Percentiles rank a stretch among this genome's conserved stretches.
Conservation (phyloP, 208 protist species). For the Angomonas deanei region DNA sequence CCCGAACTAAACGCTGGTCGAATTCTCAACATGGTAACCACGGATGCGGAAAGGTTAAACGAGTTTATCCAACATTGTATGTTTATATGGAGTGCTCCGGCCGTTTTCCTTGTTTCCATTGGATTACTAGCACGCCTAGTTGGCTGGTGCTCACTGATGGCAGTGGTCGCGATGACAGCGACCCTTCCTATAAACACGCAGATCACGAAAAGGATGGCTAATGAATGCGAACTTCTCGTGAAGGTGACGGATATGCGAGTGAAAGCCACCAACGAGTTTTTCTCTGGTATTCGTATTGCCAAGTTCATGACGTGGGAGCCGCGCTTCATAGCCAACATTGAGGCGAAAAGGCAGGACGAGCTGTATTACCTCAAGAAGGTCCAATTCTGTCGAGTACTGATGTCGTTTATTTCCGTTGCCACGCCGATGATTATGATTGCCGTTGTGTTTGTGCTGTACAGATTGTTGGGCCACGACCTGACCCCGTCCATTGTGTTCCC, state of each 20-base stretch:
- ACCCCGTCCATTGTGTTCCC: constrained; percentile 85
- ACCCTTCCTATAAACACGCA: constrained; percentile 51
- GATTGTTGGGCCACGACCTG: constrained; percentile 46
- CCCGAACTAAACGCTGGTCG: constrained; percentile 56
- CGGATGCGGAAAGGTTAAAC: constrained; percentile 50
- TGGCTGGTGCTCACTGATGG: constrained; percentile 54
- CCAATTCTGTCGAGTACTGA: constrained; percentile 28
- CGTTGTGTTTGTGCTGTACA: constrained; percentile 46
- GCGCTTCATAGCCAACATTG: constrained; percentile 34
- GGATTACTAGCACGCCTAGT: constrained; percentile 36
- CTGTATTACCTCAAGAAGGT: constrained; percentile 30
- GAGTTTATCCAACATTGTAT: constrained; percentile 58
- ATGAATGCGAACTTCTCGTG: constrained; percentile 19
- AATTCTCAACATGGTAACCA: constrained; percentile 66
- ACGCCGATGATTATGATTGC: constrained; percentile 62
- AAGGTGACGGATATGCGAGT: constrained; percentile 73
- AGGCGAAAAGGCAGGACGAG: constrained; percentile 36
- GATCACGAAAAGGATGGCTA: constrained; percentile 27
- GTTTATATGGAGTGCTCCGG: constrained; percentile 60
- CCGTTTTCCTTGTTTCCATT: constrained; percentile 55
- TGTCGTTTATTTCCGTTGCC: constrained; percentile 42
- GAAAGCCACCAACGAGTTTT: constrained; percentile 78
- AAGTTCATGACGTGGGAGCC: constrained; percentile 91
- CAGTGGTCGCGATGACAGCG: constrained; percentile 42
- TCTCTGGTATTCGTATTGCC: constrained; percentile 85